Percentiles rank a stretch among this genome's conserved stretches.
Evolutionary conservation across 768 basidiomycete species (phyloP).

Genomic region (Boletus barrowsii): DNA sequence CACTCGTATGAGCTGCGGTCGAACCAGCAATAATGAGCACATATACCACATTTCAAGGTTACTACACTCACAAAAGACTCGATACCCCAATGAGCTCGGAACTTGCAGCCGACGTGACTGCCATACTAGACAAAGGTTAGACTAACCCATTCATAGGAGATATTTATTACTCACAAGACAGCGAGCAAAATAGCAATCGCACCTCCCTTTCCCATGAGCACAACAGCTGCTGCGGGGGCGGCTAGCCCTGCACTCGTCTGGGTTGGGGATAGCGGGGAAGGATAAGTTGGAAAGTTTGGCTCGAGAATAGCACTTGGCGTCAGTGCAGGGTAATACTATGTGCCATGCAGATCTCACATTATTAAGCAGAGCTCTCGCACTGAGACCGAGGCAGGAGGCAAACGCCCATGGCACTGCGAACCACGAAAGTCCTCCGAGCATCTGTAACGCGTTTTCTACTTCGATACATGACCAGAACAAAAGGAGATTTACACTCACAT

Average conservation of each 20-base stretch:
- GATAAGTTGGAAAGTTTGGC: conserved; percentile 54
- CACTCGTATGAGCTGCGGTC: conserved; percentile 44
- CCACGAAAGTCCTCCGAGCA: conserved; percentile 51
- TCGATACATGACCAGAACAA: not conserved
- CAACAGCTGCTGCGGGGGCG: conserved; percentile 44
- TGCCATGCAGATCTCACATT: conserved; percentile 20
- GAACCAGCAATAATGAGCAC: not conserved
- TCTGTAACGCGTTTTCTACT: conserved; percentile 25
- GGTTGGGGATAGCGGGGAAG: conserved; percentile 33
- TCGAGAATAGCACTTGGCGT: conserved; percentile 12
- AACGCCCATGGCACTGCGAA: conserved; percentile 23
- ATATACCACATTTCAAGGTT: not conserved
- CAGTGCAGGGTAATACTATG: not conserved
- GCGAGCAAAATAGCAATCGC: conserved; percentile 41
- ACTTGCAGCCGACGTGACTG: conserved; percentile 45
- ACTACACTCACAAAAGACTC: conserved; percentile 38
- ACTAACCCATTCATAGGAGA: not conserved
- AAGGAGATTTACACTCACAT: conserved; percentile 31
- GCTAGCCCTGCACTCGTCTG: conserved; percentile 44
- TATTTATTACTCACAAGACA: conserved; percentile 31
- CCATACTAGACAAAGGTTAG: conserved; percentile 33
- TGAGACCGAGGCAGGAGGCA: conserved; percentile 45
- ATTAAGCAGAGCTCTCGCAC: conserved; percentile 35
- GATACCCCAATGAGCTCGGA: conserved; percentile 46
- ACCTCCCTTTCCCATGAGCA: conserved; percentile 45